phyloP scores from a whole-genome alignment of 257 asterid species.

The Nicotiana obtusifolia region DNA sequence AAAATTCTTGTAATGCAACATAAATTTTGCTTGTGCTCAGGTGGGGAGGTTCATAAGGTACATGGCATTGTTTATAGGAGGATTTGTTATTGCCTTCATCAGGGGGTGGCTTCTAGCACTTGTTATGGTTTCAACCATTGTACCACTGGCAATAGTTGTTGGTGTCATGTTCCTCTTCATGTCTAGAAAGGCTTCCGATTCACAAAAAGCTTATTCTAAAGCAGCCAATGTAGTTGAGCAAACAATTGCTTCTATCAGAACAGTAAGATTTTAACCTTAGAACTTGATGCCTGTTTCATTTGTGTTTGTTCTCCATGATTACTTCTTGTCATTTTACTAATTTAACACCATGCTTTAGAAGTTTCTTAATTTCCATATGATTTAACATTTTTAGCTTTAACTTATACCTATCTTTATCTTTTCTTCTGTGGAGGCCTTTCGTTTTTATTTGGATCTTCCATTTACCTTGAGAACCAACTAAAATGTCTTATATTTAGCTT shows the following conservation, averaged over 20 bases:
- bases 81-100: slow-evolving; percentile 22
- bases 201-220: slow-evolving; percentile 52
- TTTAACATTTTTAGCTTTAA: too few relatives aligned
- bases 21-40: neutral
- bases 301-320: too few relatives aligned
- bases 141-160: neutral
- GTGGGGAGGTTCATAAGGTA: slow-evolving; percentile 27
- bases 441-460: too few relatives aligned
- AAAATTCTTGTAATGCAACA: too few relatives aligned
- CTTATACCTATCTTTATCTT: too few relatives aligned
- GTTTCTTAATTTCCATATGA: too few relatives aligned
- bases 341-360: too few relatives aligned
- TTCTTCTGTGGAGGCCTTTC: too few relatives aligned
- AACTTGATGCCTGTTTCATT: neutral
- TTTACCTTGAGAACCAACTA: too few relatives aligned
- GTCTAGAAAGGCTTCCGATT: neutral
- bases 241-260: slow-evolving; percentile 59
- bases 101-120: slow-evolving; percentile 36
- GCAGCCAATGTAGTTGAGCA: slow-evolving; percentile 62
- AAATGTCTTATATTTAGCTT: too few relatives aligned
- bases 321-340: too few relatives aligned
- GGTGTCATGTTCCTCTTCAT: neutral
- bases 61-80: slow-evolving; percentile 24
- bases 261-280: slow-evolving; percentile 27
- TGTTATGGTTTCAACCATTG: slow-evolving; percentile 6